Evolutionary conservation across 495 filamentous ascomycete species (phyloP).

Genomic region (Penicillium maclennaniae): DNA sequence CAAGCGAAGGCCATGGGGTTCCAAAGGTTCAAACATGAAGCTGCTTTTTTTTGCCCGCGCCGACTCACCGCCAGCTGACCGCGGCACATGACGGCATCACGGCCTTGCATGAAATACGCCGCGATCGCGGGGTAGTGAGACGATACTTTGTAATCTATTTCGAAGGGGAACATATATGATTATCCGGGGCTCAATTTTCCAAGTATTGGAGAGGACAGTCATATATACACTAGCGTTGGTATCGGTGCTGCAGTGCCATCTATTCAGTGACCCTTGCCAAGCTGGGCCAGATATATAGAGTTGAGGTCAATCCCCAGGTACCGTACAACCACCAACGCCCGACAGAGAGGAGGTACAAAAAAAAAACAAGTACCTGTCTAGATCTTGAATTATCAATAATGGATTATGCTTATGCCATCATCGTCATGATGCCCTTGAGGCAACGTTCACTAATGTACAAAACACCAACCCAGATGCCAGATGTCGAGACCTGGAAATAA

Average conservation of each 20-base stretch:
- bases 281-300: neutral
- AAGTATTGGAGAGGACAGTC: neutral
- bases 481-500: slow-evolving; percentile 25
- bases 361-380: neutral
- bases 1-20: slow-evolving; percentile 9
- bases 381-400: slow-evolving; percentile 5
- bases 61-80: slow-evolving; percentile 28
- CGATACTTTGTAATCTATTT: neutral
- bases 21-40: slow-evolving; percentile 14
- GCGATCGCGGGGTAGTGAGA: neutral
- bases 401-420: slow-evolving; percentile 14
- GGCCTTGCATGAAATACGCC: neutral
- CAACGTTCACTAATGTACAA: slow-evolving; percentile 43
- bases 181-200: too few species aligned
- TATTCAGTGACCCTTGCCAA: too few species aligned
- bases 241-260: too few species aligned
- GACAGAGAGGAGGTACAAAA: too few species aligned
- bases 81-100: slow-evolving; percentile 21
- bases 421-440: slow-evolving; percentile 2
- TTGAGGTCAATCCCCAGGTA: too few species aligned
- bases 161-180: too few species aligned
- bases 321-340: neutral
- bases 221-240: too few species aligned
- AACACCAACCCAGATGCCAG: slow-evolving; percentile 27
- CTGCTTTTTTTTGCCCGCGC: slow-evolving; percentile 19